phyloP scores from a whole-genome alignment of 2,329 filamentous ascomycete species.

The Dothideomycetidae sp. region DNA sequence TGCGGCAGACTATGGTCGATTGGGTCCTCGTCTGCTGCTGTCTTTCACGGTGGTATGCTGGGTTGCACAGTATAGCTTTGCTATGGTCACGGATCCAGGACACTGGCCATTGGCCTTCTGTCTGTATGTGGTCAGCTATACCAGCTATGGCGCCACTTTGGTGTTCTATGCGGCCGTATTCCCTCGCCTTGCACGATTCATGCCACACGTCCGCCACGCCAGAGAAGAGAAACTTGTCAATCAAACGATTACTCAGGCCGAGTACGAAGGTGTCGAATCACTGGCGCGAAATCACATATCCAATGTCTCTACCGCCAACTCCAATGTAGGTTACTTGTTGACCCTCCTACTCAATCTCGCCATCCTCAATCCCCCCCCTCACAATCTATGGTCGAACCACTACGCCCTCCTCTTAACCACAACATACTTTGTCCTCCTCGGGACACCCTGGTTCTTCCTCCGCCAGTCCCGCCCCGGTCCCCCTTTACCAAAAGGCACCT shows the following conservation, averaged over 20 bases:
- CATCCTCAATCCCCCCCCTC: constrained; percentile 6
- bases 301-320: constrained; percentile 10
- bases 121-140: constrained; percentile 52
- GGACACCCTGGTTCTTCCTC: constrained; percentile 49
- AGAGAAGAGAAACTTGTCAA: constrained; percentile 13
- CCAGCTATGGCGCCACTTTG: constrained; percentile 51
- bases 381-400: constrained; percentile 6
- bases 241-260: constrained; percentile 40
- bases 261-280: constrained; percentile 47
- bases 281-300: constrained; percentile 21
- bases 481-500: constrained; percentile 4
- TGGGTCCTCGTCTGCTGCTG: constrained; percentile 49
- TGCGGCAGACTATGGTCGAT: constrained; percentile 50
- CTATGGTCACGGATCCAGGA: constrained; percentile 46
- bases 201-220: constrained; percentile 7
- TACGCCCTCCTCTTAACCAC: constrained; percentile 10
- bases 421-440: constrained; percentile 29
- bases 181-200: constrained; percentile 30
- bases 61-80: constrained; percentile 51
- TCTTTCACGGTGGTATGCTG: constrained; percentile 47
- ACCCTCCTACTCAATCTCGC: constrained; percentile 8
- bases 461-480: constrained; percentile 7
- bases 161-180: constrained; percentile 58
- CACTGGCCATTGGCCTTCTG: constrained; percentile 48
- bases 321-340: constrained; percentile 9